Evolutionary conservation across 2,329 filamentous ascomycete species (phyloP), one percentile per base, ranked within the genome.

Genomic region (Colletotrichum karsti): DNA sequence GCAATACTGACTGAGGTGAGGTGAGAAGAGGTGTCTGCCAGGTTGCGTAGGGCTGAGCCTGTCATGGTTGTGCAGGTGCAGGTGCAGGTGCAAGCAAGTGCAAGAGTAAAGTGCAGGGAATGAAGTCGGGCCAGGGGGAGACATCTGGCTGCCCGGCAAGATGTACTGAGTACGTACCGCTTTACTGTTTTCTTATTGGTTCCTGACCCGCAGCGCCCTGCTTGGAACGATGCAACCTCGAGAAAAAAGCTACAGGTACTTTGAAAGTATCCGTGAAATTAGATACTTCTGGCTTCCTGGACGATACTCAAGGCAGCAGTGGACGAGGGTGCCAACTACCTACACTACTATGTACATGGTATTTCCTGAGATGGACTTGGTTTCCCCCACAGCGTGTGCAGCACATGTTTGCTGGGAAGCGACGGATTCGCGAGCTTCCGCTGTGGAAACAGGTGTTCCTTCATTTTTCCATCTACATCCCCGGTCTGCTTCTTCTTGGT

Each of bases 11-110:
- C n/a, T n/a, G n/a, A n/a, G n/a, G n/a, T n/a, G n/a, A n/a, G n/a
- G n/a, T n/a, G n/a, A n/a, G n/a, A n/a, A n/a, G n/a, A n/a, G n/a
- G n/a, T n/a, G n/a, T n/a, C n/a, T n/a, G n/a, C n/a, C n/a, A n/a
- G n/a, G n/a, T n/a, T 33, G 30, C 30, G 7, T 67, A 67, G 64
- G 64, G 64, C 64, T 67, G 64, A 67, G 64, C 53, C 59, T 63
- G 41, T 50, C 58, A 55, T 35, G 50, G 63, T 37, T 15, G 57
- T 37, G 42, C 42, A 48, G 58, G 13, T 12, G 30, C 30, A n/a
- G n/a, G n/a, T 56, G 53, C 24, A 30, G 12, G 51, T 55, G 33
- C 12, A 37, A 30, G 51, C n/a, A n/a, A n/a, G n/a, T n/a, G n/a
- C n/a, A 44, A 20, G 18, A 44, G 41, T 5, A n/a, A 44, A 6